Evolutionary conservation across 2,329 filamentous ascomycete species (phyloP).

Genomic region (Bipolaris gigantea): DNA sequence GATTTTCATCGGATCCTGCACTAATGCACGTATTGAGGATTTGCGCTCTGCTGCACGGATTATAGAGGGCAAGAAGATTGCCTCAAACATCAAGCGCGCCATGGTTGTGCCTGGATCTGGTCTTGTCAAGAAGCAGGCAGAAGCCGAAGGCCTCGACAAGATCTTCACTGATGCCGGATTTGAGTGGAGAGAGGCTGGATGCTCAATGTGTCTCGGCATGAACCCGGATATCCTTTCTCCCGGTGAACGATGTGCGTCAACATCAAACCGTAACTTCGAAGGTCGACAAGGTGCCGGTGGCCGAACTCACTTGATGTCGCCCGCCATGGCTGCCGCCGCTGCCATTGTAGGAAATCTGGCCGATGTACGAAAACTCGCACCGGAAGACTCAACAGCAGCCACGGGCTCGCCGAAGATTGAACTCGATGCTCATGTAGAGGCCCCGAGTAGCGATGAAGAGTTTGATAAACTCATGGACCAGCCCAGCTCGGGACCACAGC

Average conservation of each 20-base stretch:
- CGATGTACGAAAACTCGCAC: conserved; percentile 80
- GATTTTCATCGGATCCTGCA: conserved; percentile 97
- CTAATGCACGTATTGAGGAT: conserved; percentile 96
- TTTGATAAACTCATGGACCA: conserved; percentile 65
- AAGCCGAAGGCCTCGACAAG: conserved; percentile 88
- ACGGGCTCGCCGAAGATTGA: conserved; percentile 61
- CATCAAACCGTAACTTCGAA: conserved; percentile 97
- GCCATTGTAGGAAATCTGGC: conserved; percentile 88
- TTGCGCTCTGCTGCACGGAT: conserved; percentile 83
- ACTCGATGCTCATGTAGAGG: conserved; percentile 61
- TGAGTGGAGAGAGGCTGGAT: conserved; percentile 97
- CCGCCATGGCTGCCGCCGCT: conserved; percentile 91
- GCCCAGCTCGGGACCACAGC: conserved; percentile 64
- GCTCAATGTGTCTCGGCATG: conserved; percentile 99
- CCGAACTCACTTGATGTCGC: conserved; percentile 94
- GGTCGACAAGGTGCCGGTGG: conserved; percentile 90
- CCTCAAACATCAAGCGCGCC: conserved; percentile 85
- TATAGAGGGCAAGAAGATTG: conserved; percentile 84
- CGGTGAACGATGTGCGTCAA: conserved; percentile 90
- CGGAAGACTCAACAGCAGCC: conserved; percentile 47
- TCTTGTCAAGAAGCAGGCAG: conserved; percentile 88
- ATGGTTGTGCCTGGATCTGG: conserved; percentile 97
- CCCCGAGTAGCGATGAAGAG: conserved; percentile 63
- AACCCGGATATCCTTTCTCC: conserved; percentile 96
- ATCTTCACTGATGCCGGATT: conserved; percentile 92